Percentiles rank a stretch among this genome's conserved stretches.
Evolutionary conservation across 495 filamentous ascomycete genomes (phyloP).

Genomic region (Glutinoglossum americanum): DNA sequence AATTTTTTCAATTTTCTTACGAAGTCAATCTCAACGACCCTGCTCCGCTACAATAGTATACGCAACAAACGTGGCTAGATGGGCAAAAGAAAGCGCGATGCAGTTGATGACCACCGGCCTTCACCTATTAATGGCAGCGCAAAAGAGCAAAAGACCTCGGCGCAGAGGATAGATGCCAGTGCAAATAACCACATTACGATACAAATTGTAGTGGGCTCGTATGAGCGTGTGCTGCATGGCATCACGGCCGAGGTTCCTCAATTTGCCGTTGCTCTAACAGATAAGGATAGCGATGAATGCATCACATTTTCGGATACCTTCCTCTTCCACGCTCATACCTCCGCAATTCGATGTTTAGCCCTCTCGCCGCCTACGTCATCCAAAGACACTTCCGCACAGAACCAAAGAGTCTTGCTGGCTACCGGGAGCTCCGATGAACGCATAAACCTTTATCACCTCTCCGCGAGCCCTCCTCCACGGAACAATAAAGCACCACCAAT

Average conservation of each 20-base stretch:
- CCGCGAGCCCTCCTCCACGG: conserved; percentile 39
- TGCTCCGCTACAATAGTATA: too few relatives aligned
- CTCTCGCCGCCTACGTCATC: conserved; percentile 39
- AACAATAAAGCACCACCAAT: conserved; percentile 25
- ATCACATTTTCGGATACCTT: conserved; percentile 79
- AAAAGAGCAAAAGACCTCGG: conserved; percentile 10
- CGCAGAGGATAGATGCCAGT: conserved; percentile 28
- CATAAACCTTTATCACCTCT: conserved; percentile 85
- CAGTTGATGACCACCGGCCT: conserved; percentile 15
- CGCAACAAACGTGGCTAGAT: conserved; percentile 19
- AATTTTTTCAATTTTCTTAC: not conserved
- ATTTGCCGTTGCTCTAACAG: not conserved
- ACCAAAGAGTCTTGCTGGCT: conserved; percentile 62
- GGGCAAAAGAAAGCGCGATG: conserved; percentile 57
- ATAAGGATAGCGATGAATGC: conserved; percentile 11
- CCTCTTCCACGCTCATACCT: conserved; percentile 81
- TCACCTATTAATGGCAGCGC: not conserved
- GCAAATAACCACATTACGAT: not conserved
- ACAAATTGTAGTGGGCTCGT: conserved; percentile 84
- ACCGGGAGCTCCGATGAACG: conserved; percentile 80
- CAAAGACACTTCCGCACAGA: conserved; percentile 25
- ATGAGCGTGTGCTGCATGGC: conserved; percentile 85
- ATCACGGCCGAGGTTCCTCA: conserved; percentile 34
- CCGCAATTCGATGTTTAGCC: conserved; percentile 74
- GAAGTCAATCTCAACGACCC: conserved; percentile 1